Conservation (phyloP, 2,329 filamentous ascomycete genomes). For the Chaetomiaceae sp. region DNA sequence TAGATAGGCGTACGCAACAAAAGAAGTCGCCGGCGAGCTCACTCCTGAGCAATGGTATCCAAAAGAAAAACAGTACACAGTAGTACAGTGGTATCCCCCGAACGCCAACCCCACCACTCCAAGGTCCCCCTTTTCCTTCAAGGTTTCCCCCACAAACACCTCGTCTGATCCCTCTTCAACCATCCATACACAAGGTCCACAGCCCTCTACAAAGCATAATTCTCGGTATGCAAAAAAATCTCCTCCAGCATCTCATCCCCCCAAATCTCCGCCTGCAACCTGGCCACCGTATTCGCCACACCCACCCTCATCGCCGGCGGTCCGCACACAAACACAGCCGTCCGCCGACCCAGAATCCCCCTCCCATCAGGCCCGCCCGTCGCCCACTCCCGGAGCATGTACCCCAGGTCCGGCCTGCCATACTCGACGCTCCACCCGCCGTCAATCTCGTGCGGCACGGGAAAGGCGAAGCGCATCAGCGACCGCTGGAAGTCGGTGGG, state of each 20-base stretch:
- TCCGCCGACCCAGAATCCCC: conserved; percentile 70
- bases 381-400: conserved; percentile 79
- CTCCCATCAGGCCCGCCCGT: conserved; percentile 62
- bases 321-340: conserved; percentile 90
- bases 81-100: conserved; percentile 1
- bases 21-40: background rate
- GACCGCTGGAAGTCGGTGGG: conserved; percentile 86
- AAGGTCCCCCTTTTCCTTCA: background rate
- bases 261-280: conserved; percentile 79
- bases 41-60: conserved; percentile 6
- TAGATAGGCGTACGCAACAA: background rate
- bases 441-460: conserved; percentile 61
- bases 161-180: background rate
- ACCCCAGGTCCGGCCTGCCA: conserved; percentile 80
- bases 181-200: background rate
- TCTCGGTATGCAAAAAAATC: conserved; percentile 92
- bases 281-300: conserved; percentile 79
- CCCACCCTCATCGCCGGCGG: conserved; percentile 82
- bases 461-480: conserved; percentile 85
- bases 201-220: conserved; percentile 69
- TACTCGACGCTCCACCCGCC: conserved; percentile 92
- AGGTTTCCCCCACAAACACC: background rate
- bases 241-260: conserved; percentile 74
- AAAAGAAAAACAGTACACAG: background rate
- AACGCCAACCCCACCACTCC: background rate